A percentile compares a stretch with the other conserved stretches of the same genome.
Conservation (phyloP, 2,329 filamentous ascomycete genomes). For the Ceratocystis diversiconidia region DNA sequence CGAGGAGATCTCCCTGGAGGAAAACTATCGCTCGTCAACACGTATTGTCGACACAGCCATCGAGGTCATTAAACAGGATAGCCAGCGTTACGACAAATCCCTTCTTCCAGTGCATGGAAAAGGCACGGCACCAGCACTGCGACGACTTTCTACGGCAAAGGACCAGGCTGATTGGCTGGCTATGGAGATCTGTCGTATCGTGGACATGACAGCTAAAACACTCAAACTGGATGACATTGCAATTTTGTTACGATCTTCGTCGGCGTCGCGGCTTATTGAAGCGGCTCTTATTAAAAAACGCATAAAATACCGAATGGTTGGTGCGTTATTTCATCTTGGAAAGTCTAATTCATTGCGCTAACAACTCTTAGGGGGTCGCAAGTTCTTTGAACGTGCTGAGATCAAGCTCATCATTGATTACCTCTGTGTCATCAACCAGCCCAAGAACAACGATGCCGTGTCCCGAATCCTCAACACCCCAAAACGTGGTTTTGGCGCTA, state of each 20-base stretch:
- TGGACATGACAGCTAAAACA: slow-evolving; percentile 57
- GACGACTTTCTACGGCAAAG: slow-evolving; percentile 53
- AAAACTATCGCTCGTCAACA: slow-evolving; percentile 88
- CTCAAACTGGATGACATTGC: slow-evolving; percentile 66
- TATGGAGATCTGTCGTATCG: slow-evolving; percentile 59
- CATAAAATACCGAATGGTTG: slow-evolving; percentile 84
- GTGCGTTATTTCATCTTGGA: slow-evolving; percentile 21
- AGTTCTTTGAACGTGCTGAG: slow-evolving; percentile 85
- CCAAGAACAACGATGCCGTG: slow-evolving; percentile 75
- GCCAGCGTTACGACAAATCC: slow-evolving; percentile 61
- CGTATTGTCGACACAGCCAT: slow-evolving; percentile 69
- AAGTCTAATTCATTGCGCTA: background rate
- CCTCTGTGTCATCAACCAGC: slow-evolving; percentile 68
- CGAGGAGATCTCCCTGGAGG: slow-evolving; percentile 69
- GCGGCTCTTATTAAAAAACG: slow-evolving; percentile 64
- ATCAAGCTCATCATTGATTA: slow-evolving; percentile 83
- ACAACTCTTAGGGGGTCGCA: slow-evolving; percentile 39
- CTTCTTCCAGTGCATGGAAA: slow-evolving; percentile 66
- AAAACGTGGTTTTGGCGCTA: slow-evolving; percentile 64
- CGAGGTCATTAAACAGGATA: slow-evolving; percentile 82
- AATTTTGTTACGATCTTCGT: slow-evolving; percentile 72
- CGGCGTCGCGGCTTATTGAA: slow-evolving; percentile 76
- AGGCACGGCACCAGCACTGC: slow-evolving; percentile 67
- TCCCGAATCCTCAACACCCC: slow-evolving; percentile 75
- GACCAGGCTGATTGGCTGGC: slow-evolving; percentile 82